A percentile compares a stretch with the other conserved stretches of the same genome.
Conservation (phyloP, 2,329 filamentous ascomycete genomes). For the Didymellaceae sp. region DNA sequence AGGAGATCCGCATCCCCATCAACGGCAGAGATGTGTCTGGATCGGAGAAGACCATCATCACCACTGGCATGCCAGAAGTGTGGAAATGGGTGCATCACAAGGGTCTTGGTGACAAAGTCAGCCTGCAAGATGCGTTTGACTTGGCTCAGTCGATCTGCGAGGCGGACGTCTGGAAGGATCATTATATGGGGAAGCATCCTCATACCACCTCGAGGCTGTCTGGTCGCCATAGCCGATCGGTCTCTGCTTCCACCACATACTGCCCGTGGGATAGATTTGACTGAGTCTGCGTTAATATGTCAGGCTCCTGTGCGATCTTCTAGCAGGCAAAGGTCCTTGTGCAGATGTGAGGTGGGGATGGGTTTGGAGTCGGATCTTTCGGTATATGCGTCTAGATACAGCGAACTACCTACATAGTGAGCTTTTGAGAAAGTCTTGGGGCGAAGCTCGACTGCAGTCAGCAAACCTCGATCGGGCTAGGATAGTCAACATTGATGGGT, state of each 20-base stretch:
- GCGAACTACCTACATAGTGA: neutral
- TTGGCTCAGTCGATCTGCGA: slow-evolving; percentile 25
- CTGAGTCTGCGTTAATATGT: too few species aligned
- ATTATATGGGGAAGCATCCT: neutral
- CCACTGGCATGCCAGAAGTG: slow-evolving; percentile 24
- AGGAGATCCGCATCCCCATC: slow-evolving; percentile 26
- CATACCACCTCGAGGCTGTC: neutral
- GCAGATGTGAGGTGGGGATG: too few species aligned
- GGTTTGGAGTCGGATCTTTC: neutral
- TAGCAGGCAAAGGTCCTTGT: too few species aligned
- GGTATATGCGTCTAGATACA: neutral
- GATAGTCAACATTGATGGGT: neutral
- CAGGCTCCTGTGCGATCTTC: too few species aligned
- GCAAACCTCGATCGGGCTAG: neutral
- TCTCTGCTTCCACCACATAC: too few species aligned
- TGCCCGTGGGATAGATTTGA: too few species aligned
- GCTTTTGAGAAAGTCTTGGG: too few species aligned
- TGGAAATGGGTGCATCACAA: slow-evolving; percentile 38
- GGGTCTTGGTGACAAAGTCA: slow-evolving; percentile 22
- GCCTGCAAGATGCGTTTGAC: slow-evolving; percentile 33
- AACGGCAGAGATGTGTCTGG: slow-evolving; percentile 25
- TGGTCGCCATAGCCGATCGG: neutral
- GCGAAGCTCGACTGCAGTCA: neutral
- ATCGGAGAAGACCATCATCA: slow-evolving; percentile 25
- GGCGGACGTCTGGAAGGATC: neutral